A percentile compares a stretch with the other conserved stretches of the same genome.
Evolutionary conservation across 352 stramenopile species (phyloP).

Genomic region (Thalassiosira mediterranea): DNA sequence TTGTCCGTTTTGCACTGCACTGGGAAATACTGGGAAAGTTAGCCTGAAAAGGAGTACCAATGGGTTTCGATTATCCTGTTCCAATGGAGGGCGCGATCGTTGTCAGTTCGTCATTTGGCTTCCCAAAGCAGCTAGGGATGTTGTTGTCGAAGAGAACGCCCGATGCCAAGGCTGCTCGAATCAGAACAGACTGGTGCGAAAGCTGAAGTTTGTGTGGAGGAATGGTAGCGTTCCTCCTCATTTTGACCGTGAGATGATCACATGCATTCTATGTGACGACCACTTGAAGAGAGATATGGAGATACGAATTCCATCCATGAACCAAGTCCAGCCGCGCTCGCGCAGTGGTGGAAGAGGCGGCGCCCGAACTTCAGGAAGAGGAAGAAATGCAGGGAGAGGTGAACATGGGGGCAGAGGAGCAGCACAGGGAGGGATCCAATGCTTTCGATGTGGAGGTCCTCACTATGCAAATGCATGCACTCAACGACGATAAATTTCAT

Average conservation of each 20-base stretch:
- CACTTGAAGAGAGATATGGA: conserved; percentile 71
- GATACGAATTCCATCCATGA: conserved; percentile 67
- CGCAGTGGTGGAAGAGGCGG: too few relatives aligned
- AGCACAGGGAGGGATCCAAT: conserved; percentile 24
- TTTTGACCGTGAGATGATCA: conserved; percentile 55
- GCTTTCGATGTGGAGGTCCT: conserved; percentile 35
- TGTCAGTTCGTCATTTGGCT: conserved; percentile 79
- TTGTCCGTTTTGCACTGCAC: conserved; percentile 73
- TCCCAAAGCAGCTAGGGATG: conserved; percentile 57
- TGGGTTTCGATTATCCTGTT: conserved; percentile 69
- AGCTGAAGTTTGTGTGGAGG: conserved; percentile 79
- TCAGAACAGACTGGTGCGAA: conserved; percentile 51
- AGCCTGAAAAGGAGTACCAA: conserved; percentile 60
- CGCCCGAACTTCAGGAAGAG: conserved; percentile 4
- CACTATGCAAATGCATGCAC: conserved; percentile 54
- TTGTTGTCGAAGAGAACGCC: conserved; percentile 49
- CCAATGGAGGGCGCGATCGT: conserved; percentile 48
- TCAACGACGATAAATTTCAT: too few relatives aligned
- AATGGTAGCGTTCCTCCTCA: conserved; percentile 73
- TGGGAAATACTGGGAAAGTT: conserved; percentile 49
- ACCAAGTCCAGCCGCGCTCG: conserved; percentile 67
- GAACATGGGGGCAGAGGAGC: conserved; percentile 9
- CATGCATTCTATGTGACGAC: conserved; percentile 79
- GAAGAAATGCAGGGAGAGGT: conserved; percentile 5
- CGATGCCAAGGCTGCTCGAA: conserved; percentile 64